Conservation (phyloP, 306 rosid genomes). For the Fagus sylvatica region DNA sequence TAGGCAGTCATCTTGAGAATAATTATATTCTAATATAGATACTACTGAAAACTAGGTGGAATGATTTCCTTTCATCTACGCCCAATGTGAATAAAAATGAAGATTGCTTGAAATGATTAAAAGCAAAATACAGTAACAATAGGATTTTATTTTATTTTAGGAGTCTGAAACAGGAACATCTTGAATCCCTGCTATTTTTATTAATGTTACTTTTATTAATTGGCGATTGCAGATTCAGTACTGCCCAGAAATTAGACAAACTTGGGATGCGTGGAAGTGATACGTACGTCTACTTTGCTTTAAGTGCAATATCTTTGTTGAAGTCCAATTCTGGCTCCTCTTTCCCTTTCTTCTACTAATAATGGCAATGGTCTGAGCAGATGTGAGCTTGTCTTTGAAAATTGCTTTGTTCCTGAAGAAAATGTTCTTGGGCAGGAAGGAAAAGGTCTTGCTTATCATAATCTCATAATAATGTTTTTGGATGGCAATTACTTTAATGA, state of each 20-base stretch:
- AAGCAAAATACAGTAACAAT: not conserved
- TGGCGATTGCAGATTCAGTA: constrained; percentile 72
- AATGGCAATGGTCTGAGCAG: constrained; percentile 49
- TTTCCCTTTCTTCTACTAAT: constrained; percentile 35
- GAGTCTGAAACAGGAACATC: constrained; percentile 17
- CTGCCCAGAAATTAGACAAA: constrained; percentile 94
- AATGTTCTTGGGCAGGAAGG: constrained; percentile 94
- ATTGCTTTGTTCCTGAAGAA: constrained; percentile 94
- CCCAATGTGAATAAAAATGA: not conserved
- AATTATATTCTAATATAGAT: not conserved
- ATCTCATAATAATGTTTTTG: constrained; percentile 18
- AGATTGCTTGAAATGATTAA: constrained; percentile 1
- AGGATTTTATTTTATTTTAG: not conserved
- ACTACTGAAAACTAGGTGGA: not conserved
- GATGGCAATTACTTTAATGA: constrained; percentile 13
- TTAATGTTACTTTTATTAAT: constrained; percentile 3
- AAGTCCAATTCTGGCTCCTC: constrained; percentile 11
- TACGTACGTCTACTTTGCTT: constrained; percentile 62
- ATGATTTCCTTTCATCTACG: not conserved
- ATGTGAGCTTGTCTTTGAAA: constrained; percentile 98
- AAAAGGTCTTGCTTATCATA: constrained; percentile 58
- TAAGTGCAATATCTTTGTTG: constrained; percentile 15
- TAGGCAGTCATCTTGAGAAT: too few species aligned
- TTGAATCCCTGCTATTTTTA: constrained; percentile 16
- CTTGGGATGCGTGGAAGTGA: constrained; percentile 99